Percentiles rank a stretch among this genome's conserved stretches.
Conservation (phyloP, 805 yeast genomes). For the Myxozyma udenii region DNA sequence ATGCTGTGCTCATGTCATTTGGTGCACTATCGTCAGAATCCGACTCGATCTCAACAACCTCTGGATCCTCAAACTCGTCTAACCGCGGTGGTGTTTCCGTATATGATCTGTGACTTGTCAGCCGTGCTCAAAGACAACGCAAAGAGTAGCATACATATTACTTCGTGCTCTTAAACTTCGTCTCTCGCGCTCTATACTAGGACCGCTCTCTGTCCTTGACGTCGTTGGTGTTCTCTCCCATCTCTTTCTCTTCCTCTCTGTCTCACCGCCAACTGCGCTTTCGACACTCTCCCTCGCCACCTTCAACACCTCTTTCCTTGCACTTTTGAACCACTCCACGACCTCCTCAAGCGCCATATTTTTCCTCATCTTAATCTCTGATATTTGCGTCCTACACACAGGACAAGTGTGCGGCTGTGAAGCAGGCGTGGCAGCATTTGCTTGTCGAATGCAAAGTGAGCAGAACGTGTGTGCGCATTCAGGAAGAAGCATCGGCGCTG, state of each 20-base stretch:
- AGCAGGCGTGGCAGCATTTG: constrained; percentile 46
- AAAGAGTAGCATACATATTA: neutral
- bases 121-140: neutral
- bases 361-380: constrained; percentile 65
- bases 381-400: constrained; percentile 64
- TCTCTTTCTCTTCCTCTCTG: neutral
- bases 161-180: neutral
- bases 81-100: neutral
- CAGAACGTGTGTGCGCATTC: constrained; percentile 89
- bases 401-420: constrained; percentile 61
- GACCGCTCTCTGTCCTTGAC: neutral
- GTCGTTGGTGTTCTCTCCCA: neutral
- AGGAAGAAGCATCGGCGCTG: constrained; percentile 78
- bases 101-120: neutral
- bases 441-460: constrained; percentile 76
- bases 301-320: constrained; percentile 3
- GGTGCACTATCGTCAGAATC: neutral
- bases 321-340: constrained; percentile 49
- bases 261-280: neutral
- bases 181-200: neutral
- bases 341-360: constrained; percentile 71
- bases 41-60: neutral
- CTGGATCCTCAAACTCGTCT: neutral
- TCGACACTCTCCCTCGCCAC: constrained; percentile 2
- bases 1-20: neutral